These are phyloP conservation scores for Symbiotaphrina buchneri DNA, from an alignment of 495 filamentous ascomycete species.

Conservation along the genomic window DNA sequence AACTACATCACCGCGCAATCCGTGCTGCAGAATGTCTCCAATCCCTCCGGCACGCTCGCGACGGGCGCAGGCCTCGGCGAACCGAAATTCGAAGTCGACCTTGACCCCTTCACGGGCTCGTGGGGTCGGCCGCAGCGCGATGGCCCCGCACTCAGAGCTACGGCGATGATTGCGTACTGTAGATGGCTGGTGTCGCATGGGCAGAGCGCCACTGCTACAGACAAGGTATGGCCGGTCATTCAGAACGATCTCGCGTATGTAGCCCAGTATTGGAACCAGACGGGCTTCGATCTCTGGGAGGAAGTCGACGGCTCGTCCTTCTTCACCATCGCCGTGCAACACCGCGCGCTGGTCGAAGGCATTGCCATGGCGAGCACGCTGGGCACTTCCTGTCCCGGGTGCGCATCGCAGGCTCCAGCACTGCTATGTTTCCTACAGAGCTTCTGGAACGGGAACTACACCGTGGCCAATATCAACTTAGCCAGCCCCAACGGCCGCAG, in stretches of 20 bases:
- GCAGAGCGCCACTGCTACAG: too few species aligned
- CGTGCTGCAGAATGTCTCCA: conserved; percentile 25
- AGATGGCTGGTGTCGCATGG: too few species aligned
- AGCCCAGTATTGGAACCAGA: conserved; percentile 47
- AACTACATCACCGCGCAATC: conserved; percentile 30
- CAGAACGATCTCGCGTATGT: conserved; percentile 49
- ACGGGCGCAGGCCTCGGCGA: conserved; percentile 30
- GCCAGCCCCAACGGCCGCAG: conserved; percentile 19
- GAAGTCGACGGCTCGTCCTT: conserved; percentile 40
- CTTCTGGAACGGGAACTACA: conserved; percentile 34
- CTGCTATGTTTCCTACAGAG: conserved; percentile 35
- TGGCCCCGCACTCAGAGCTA: conserved; percentile 46
- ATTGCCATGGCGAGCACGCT: conserved; percentile 26
- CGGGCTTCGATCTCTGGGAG: conserved; percentile 53
- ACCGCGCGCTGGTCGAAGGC: conserved; percentile 38
- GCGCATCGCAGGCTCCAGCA: conserved; percentile 31
- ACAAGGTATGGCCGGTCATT: too few species aligned
- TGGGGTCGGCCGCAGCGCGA: conserved; percentile 58
- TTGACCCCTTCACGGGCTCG: conserved; percentile 31
- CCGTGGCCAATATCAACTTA: conserved; percentile 35
- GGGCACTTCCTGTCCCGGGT: conserved; percentile 18
- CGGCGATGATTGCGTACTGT: conserved; percentile 24
- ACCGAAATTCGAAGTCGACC: conserved; percentile 35
- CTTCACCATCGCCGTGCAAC: conserved; percentile 25
- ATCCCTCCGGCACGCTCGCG: conserved; percentile 28